Evolutionary conservation across 345 rosid species (phyloP).

Genomic region (Salix exigua): DNA sequence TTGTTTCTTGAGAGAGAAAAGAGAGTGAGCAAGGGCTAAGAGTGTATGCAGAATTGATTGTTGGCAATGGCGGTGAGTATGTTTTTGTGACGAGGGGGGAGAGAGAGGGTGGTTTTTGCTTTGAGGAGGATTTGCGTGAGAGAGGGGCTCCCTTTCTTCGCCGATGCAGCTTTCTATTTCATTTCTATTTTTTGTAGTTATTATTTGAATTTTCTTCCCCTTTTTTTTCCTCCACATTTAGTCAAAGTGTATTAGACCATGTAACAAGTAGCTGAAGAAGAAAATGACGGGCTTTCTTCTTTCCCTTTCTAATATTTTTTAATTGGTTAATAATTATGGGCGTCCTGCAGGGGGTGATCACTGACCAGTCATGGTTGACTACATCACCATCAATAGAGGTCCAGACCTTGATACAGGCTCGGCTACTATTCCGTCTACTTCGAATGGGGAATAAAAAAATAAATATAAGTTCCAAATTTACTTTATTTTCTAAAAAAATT

Average conservation of each 20-base stretch:
- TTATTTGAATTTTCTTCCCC: neutral
- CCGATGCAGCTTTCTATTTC: neutral
- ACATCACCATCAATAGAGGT: neutral
- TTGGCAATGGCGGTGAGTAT: neutral
- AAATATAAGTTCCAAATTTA: too few species aligned
- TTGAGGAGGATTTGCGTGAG: conserved; percentile 57
- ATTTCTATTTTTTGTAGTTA: conserved; percentile 3
- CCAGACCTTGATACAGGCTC: neutral
- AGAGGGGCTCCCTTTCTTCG: conserved; percentile 27
- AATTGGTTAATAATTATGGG: neutral
- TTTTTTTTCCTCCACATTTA: neutral
- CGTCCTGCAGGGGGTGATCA: neutral
- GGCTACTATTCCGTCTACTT: neutral
- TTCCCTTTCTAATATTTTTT: neutral
- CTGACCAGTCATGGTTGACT: neutral
- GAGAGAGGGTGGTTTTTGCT: conserved; percentile 31
- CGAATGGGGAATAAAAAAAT: too few species aligned
- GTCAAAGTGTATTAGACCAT: neutral
- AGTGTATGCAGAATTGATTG: neutral
- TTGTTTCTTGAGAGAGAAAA: neutral
- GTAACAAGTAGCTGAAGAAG: neutral
- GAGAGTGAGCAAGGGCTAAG: neutral
- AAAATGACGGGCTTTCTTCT: neutral
- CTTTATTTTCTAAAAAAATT: too few species aligned
- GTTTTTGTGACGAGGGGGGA: neutral